Evolutionary conservation across 805 yeast species (phyloP), one percentile per base, ranked within the genome.

Genomic region (Candida loeiensis): DNA sequence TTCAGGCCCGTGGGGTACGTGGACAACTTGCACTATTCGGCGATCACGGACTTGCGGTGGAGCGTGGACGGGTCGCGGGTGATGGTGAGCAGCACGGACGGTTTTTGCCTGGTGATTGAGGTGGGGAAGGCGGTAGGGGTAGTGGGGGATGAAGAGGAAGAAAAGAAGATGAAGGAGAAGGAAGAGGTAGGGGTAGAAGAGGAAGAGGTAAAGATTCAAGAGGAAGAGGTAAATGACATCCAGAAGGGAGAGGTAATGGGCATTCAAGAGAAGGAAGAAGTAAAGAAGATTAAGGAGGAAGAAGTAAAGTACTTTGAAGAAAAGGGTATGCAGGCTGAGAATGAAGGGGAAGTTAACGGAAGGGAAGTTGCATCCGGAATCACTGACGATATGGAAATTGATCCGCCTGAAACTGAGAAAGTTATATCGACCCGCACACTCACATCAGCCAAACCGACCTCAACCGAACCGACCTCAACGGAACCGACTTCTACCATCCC

Each of bases 1-100:
- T 52, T 69, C 18, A 60, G 71, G 41, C 95, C 97, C 2, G 53
- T 93, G 16, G 93, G 90, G 4, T 64, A 77, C 11, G 82, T 83
- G 2, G 74, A 85, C 0, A 88, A 88, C 51, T 67, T 93, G 37
- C 99, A 93, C 56, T 90, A 90, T 54, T 81, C 95, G 2, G 79
- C 93, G 1, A 73, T 93, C 24, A 90, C 99, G 0, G 99, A 93
- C 57, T 54, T 91, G 35, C 64, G 82, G 6, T 93, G 99, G 99
- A 74, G 85, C 16, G 61, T 64, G 4, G 89, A 86, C 58, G 99
- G 98, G 0, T 60, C 62, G 12, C 64, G 76, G 11, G 60, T 93
- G 13, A 67, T 91, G 50, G 70, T 85, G 17, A 80, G 95, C 5
- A 85, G 96, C 0, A 85, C 95, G 0, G 99, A 93, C 59, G 98